A percentile compares a stretch with the other conserved stretches of the same genome.
phyloP scores from a whole-genome alignment of 140 eudicot genomes.

The Cichorium intybus region DNA sequence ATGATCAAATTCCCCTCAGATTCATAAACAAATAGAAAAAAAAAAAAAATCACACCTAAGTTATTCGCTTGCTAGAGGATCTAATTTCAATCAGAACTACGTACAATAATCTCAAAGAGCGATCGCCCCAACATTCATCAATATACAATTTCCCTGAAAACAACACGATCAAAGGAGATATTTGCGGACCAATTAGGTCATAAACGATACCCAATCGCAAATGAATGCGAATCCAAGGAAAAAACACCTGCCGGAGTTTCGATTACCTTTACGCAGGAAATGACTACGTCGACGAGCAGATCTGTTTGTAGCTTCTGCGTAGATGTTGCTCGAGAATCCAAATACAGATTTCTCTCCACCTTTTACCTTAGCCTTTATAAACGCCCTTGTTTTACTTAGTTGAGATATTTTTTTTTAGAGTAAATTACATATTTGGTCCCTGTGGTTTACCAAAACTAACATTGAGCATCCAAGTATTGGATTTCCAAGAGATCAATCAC shows the following conservation, averaged over 20 bases:
- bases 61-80: constrained; percentile 8
- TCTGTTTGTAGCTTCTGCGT: constrained; percentile 12
- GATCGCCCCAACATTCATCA: not conserved
- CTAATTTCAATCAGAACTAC: not conserved
- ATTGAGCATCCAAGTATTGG: no score
- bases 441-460: no score
- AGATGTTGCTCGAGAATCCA: constrained; percentile 14
- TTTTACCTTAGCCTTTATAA: not conserved
- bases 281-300: constrained; percentile 17
- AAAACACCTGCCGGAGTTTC: not conserved
- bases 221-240: not conserved
- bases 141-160: constrained; percentile 5
- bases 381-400: no score
- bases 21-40: not conserved
- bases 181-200: constrained; percentile 19
- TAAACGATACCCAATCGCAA: not conserved
- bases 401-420: no score
- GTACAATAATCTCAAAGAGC: not conserved
- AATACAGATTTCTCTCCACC: constrained; percentile 8
- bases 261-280: constrained; percentile 14
- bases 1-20: not conserved
- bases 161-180: not conserved
- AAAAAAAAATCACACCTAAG: not conserved
- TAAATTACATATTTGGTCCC: no score
- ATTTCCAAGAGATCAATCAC: no score